These are phyloP conservation scores for Nemania sp. DNA, from an alignment of 2,329 filamentous ascomycete genomes.

Conservation along the genomic window DNA sequence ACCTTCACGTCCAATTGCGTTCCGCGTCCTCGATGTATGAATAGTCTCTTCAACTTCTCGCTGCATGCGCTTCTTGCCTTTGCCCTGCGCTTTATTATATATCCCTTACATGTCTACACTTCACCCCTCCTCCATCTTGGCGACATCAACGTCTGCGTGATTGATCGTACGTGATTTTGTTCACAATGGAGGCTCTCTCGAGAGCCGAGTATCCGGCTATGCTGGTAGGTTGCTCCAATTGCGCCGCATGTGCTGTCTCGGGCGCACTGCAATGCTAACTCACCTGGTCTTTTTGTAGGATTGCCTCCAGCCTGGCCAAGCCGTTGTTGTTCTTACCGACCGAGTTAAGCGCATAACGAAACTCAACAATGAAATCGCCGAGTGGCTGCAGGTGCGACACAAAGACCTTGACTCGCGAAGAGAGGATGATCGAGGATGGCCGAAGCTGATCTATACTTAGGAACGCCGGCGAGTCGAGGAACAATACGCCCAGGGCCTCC, in stretches of 20 bases:
- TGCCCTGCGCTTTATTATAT: conserved; percentile 32
- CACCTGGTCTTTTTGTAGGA: conserved; percentile 65
- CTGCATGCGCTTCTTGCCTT: conserved; percentile 28
- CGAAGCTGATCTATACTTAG: conserved; percentile 60
- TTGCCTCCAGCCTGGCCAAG: conserved; percentile 82
- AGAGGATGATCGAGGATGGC: neutral
- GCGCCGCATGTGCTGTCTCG: neutral
- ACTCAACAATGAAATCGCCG: conserved; percentile 90
- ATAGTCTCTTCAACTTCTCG: conserved; percentile 29
- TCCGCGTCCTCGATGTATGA: conserved; percentile 34
- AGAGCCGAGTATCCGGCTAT: conserved; percentile 93
- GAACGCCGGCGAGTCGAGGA: conserved; percentile 95
- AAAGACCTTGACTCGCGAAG: neutral
- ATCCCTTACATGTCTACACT: conserved; percentile 47
- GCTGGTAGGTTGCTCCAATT: conserved; percentile 74
- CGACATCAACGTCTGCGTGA: conserved; percentile 49
- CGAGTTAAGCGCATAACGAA: conserved; percentile 88
- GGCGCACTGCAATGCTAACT: conserved; percentile 40
- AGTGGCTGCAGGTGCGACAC: conserved; percentile 90
- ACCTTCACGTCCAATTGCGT: conserved; percentile 19
- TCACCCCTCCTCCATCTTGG: conserved; percentile 43
- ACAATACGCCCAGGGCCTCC: conserved; percentile 83
- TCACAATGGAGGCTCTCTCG: conserved; percentile 78
- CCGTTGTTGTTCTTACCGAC: conserved; percentile 84
- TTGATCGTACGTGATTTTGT: conserved; percentile 43